phyloP scores from a whole-genome alignment of 2,329 filamentous ascomycete genomes.

The Lasiodiplodia theobromae region DNA sequence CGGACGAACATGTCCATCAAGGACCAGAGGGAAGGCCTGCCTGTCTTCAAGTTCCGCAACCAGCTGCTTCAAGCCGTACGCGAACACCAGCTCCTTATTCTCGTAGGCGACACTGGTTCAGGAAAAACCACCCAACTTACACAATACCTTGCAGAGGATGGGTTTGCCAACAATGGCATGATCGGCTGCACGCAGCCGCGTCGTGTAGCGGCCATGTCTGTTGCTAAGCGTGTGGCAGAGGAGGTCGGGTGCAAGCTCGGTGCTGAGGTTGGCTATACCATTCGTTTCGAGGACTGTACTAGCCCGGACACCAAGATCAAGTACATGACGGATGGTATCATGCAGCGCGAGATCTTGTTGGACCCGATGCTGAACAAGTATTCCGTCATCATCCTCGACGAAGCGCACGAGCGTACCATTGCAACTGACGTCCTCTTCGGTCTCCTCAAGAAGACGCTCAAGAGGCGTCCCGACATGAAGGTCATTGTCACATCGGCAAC shows the following conservation, averaged over 20 bases:
- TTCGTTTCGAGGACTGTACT: slow-evolving; percentile 97
- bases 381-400: slow-evolving; percentile 97
- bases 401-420: slow-evolving; percentile 96
- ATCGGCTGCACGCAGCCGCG: slow-evolving; percentile 97
- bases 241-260: slow-evolving; percentile 94
- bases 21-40: slow-evolving; percentile 87
- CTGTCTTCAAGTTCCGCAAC: slow-evolving; percentile 86
- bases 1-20: slow-evolving; percentile 92
- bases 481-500: slow-evolving; percentile 99
- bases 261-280: slow-evolving; percentile 97
- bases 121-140: slow-evolving; percentile 98
- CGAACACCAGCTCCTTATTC: slow-evolving; percentile 90
- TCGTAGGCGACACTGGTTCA: slow-evolving; percentile 95
- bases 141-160: slow-evolving; percentile 91
- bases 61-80: slow-evolving; percentile 86
- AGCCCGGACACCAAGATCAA: slow-evolving; percentile 89
- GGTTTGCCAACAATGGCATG: slow-evolving; percentile 84
- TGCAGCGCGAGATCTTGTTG: slow-evolving; percentile 94
- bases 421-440: slow-evolving; percentile 98
- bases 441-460: slow-evolving; percentile 86
- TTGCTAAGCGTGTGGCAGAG: slow-evolving; percentile 95
- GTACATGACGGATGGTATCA: slow-evolving; percentile 99
- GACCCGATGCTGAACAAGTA: slow-evolving; percentile 91
- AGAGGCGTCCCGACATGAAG: slow-evolving; percentile 86
- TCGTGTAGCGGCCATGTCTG: slow-evolving; percentile 97